Conservation (phyloP, 2,329 filamentous ascomycete species). For the Zymoseptoria ardabiliae region DNA sequence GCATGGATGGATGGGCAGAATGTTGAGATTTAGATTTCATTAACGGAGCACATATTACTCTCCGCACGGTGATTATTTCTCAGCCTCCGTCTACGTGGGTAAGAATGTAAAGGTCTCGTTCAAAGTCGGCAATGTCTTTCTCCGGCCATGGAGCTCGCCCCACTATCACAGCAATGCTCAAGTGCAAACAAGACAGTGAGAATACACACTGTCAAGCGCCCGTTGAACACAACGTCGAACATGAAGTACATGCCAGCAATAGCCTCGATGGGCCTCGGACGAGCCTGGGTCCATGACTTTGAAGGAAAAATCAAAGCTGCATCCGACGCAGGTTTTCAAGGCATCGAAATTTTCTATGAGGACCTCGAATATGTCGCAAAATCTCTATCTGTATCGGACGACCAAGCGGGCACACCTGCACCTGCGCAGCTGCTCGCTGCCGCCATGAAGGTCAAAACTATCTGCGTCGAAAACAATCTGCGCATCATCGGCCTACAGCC, state of each 20-base stretch:
- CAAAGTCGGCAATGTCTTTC: too few relatives aligned
- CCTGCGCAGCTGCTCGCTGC: conserved; percentile 47
- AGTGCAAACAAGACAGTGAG: too few relatives aligned
- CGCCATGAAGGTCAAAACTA: conserved; percentile 47
- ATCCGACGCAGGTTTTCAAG: conserved; percentile 53
- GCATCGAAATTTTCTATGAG: conserved; percentile 71
- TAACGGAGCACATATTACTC: too few relatives aligned
- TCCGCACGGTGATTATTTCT: too few relatives aligned
- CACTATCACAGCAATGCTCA: too few relatives aligned
- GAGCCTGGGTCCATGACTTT: conserved; percentile 63
- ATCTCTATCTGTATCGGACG: conserved; percentile 15
- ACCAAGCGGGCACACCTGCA: conserved; percentile 36
- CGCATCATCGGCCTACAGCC: conserved; percentile 63
- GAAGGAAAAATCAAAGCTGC: conserved; percentile 62
- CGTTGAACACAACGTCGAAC: background rate
- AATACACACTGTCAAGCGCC: too few relatives aligned
- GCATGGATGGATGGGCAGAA: conserved; percentile 37
- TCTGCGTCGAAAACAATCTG: conserved; percentile 52
- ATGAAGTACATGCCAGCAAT: conserved; percentile 57
- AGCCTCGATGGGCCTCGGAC: conserved; percentile 68
- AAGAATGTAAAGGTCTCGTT: too few relatives aligned
- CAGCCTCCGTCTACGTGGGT: too few relatives aligned
- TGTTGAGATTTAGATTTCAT: background rate
- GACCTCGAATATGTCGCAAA: conserved; percentile 58
- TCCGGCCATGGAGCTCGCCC: too few relatives aligned